Evolutionary conservation across 2,329 filamentous ascomycete genomes (phyloP), one percentile per base, ranked within the genome.

Genomic region (Microdochium bolleyi): DNA sequence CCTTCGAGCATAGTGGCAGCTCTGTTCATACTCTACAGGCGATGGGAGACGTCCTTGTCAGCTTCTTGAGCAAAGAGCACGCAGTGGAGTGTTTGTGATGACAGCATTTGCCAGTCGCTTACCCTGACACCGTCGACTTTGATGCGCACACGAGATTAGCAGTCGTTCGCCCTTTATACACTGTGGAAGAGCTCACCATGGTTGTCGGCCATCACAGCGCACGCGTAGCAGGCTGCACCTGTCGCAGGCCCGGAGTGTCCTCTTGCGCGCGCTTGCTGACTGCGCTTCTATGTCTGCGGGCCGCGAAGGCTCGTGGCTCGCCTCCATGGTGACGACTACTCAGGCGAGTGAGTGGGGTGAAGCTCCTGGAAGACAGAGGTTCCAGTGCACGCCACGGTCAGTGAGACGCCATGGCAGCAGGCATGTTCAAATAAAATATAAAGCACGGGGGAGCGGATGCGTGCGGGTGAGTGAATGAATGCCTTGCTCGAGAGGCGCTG

Each of bases 181-280:
- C 10, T 46, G 22, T 24, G 9, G 25, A 21, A 30, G 13, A 19
- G 61, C 69, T 66, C 56, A 74, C 72, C 68, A 74, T 44, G 67
- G 67, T 25, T 53, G 58, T 50, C 70, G 62, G 21, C 73, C 73
- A 56, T 75, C 68, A 53, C 73, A 76, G 37, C 73, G 64, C 4
- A 70, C 71, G 53, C 72, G 63, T 2, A 70, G 73, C 5, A 61
- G 58, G 51, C 67, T 73, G 59, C 69, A 70, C 32, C 65, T 63
- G 56, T 71, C 67, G 49, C 68, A 71, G 13, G 67, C 68, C 49
- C 67, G 56, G 14, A 60, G 52, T 1, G 63, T 62, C 49, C 65
- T 58, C 52, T 59, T 63, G n/a, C 60, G 53, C 7, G 53, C 55
- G 2, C 55, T 55, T 16, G 54, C 51, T 19, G 55, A 52, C 46